Conservation (phyloP, 1,284 basidiomycete species). For the Tylopilus orsonianus region DNA sequence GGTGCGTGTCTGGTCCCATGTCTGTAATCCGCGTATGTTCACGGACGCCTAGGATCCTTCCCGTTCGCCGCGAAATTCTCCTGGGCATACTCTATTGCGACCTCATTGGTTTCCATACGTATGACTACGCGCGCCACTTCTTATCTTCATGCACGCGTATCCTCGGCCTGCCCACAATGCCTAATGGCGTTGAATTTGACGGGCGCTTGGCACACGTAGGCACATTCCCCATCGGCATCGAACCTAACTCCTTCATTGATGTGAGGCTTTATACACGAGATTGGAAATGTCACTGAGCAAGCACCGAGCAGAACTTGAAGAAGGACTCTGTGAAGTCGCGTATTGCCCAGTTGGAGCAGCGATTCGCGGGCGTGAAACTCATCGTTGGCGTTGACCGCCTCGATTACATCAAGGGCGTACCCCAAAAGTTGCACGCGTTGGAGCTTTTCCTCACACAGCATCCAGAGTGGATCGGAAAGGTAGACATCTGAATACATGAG, state of each 20-base stretch:
- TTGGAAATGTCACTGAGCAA: constrained; percentile 5
- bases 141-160: constrained; percentile 97
- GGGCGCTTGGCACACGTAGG: constrained; percentile 95
- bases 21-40: constrained; percentile 10
- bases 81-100: constrained; percentile 96
- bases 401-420: constrained; percentile 99
- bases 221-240: constrained; percentile 98
- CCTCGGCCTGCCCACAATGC: constrained; percentile 94
- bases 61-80: constrained; percentile 94
- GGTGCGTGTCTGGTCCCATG: constrained; percentile 51
- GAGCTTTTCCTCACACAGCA: constrained; percentile 97
- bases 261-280: constrained; percentile 37
- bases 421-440: constrained; percentile 95
- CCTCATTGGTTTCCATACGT: constrained; percentile 98
- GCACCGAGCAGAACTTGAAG: constrained; percentile 61
- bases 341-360: constrained; percentile 78
- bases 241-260: constrained; percentile 88
- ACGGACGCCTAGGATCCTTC: constrained; percentile 71
- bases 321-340: constrained; percentile 79
- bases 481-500: constrained; percentile 22
- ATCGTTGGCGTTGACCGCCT: constrained; percentile 98
- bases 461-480: constrained; percentile 99
- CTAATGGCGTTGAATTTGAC: constrained; percentile 96
- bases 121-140: constrained; percentile 99
- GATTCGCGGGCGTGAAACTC: constrained; percentile 94